Percentiles rank a stretch among this genome's conserved stretches.
phyloP scores from a whole-genome alignment of 1,139 yeast species.

The Saccharomycopsis hybrid region DNA sequence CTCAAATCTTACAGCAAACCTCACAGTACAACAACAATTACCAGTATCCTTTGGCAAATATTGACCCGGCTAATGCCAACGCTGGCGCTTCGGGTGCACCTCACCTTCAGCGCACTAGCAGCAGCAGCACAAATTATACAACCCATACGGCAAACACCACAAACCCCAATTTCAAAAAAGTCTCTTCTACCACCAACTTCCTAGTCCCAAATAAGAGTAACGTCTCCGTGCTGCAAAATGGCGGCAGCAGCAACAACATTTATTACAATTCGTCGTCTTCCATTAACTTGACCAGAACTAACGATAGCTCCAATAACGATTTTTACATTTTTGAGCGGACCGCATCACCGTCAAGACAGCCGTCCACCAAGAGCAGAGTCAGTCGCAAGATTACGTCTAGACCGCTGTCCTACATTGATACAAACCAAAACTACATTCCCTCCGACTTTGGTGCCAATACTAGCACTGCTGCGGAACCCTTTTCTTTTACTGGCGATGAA shows the following conservation, averaged over 20 bases:
- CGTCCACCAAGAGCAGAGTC: slow-evolving; percentile 9
- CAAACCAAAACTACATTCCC: not conserved
- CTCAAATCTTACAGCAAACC: too few relatives aligned
- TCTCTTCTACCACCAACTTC: not conserved
- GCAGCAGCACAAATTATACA: too few relatives aligned
- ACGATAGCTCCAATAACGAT: not conserved
- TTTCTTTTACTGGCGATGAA: too few relatives aligned
- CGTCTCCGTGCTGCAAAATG: slow-evolving; percentile 1
- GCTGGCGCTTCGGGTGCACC: too few relatives aligned
- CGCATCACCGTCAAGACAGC: slow-evolving; percentile 7
- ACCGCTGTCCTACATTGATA: slow-evolving; percentile 4
- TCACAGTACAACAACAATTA: too few relatives aligned
- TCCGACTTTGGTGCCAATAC: too few relatives aligned
- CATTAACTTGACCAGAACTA: slow-evolving; percentile 3
- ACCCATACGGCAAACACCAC: not conserved
- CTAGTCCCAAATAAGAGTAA: slow-evolving; percentile 10
- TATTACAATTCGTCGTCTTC: slow-evolving; percentile 9
- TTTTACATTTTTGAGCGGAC: slow-evolving; percentile 2
- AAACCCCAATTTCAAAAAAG: not conserved
- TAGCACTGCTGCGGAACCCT: too few relatives aligned
- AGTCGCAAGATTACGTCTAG: slow-evolving; percentile 4
- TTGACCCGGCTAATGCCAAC: too few relatives aligned
- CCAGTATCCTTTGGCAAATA: too few relatives aligned
- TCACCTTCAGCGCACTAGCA: too few relatives aligned
- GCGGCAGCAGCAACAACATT: not conserved